Evolutionary conservation across 208 protist species (phyloP).

Genomic region (Leptomonas pyrrhocoris): DNA sequence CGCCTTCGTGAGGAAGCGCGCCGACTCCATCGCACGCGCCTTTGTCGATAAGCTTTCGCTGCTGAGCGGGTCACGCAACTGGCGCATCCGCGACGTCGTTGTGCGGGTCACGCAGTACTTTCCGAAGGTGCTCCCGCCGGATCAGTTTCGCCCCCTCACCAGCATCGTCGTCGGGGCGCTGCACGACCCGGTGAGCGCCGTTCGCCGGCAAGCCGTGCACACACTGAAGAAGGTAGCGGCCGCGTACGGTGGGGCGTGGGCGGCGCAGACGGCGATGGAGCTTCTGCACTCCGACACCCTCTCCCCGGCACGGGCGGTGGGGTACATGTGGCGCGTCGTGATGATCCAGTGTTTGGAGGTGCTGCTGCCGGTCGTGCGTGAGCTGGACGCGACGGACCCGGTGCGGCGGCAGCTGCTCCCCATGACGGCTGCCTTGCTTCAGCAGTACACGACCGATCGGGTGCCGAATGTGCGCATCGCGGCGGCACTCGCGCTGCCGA

Average conservation of each 20-base stretch:
- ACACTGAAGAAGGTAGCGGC: slow-evolving; percentile 51
- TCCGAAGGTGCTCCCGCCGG: slow-evolving; percentile 35
- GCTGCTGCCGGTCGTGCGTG: slow-evolving; percentile 56
- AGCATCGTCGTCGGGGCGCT: slow-evolving; percentile 52
- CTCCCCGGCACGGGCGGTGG: slow-evolving; percentile 17
- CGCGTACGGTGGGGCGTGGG: slow-evolving; percentile 65
- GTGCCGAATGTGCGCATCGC: slow-evolving; percentile 81
- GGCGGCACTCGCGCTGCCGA: slow-evolving; percentile 45
- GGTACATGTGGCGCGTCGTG: slow-evolving; percentile 62
- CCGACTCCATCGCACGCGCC: slow-evolving; percentile 29
- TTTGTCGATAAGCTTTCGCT: slow-evolving; percentile 46
- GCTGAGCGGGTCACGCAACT: slow-evolving; percentile 72
- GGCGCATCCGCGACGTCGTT: slow-evolving; percentile 69
- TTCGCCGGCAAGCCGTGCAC: slow-evolving; percentile 56
- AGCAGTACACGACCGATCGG: slow-evolving; percentile 44
- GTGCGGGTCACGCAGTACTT: slow-evolving; percentile 58
- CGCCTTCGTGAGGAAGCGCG: slow-evolving; percentile 22
- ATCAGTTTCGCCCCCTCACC: slow-evolving; percentile 59
- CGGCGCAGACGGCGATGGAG: slow-evolving; percentile 54
- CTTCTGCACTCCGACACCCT: slow-evolving; percentile 64
- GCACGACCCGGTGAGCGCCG: slow-evolving; percentile 69
- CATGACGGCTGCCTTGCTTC: slow-evolving; percentile 50
- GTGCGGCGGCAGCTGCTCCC: slow-evolving; percentile 52
- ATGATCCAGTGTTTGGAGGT: slow-evolving; percentile 59
- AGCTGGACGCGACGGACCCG: slow-evolving; percentile 47